phyloP scores from a whole-genome alignment of 495 filamentous ascomycete genomes.

The Penicillium fimorum region DNA sequence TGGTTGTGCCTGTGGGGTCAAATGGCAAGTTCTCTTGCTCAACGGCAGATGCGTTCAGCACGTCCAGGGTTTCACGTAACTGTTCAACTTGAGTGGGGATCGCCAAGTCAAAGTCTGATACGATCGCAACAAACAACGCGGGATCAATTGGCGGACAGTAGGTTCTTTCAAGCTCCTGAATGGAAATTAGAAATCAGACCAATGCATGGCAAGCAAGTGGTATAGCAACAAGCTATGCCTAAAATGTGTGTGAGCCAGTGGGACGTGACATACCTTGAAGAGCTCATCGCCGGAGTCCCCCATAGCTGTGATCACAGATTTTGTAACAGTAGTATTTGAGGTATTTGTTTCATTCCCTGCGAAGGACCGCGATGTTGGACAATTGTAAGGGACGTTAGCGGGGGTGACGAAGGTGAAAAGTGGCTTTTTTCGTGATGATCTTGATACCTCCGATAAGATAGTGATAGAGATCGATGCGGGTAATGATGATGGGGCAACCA shows the following conservation, averaged over 20 bases:
- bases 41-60: conserved; percentile 57
- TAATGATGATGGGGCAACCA: background rate
- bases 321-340: too few species aligned
- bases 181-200: background rate
- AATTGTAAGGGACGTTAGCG: background rate
- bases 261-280: background rate
- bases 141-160: conserved; percentile 65
- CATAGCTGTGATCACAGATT: background rate
- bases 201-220: background rate
- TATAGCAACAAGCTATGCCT: background rate
- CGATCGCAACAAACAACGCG: conserved; percentile 63
- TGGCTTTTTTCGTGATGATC: conserved; percentile 1
- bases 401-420: background rate
- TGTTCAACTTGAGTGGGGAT: conserved; percentile 47
- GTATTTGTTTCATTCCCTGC: background rate
- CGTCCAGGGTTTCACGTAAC: conserved; percentile 54
- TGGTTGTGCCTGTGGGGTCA: conserved; percentile 66
- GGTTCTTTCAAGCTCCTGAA: conserved; percentile 44
- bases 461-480: background rate
- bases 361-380: background rate
- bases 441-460: conserved; percentile 5
- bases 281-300: conserved; percentile 4
- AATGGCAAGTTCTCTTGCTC: conserved; percentile 69
- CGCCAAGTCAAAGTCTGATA: conserved; percentile 60
- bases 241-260: background rate